Conservation (phyloP, 331 rosid genomes). For the Cydonia oblonga region DNA sequence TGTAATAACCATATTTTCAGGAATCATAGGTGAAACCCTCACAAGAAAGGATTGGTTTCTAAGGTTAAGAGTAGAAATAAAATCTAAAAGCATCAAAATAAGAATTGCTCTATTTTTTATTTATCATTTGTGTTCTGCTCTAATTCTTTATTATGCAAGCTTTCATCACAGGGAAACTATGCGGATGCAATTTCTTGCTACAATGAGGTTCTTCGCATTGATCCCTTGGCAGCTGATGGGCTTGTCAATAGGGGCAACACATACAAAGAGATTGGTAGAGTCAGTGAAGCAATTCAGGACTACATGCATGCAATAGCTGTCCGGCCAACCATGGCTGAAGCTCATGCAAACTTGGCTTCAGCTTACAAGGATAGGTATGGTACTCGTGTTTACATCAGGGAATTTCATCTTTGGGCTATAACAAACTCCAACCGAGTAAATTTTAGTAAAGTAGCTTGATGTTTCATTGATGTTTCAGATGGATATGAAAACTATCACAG, state of each 20-base stretch:
- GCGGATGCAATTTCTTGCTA: slow-evolving; percentile 96
- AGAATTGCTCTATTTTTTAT: neutral
- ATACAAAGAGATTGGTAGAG: slow-evolving; percentile 93
- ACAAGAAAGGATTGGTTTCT: neutral
- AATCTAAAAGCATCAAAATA: neutral
- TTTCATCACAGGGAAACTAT: slow-evolving; percentile 63
- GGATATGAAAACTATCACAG: neutral
- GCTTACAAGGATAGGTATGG: slow-evolving; percentile 91
- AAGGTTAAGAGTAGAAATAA: neutral
- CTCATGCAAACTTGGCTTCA: slow-evolving; percentile 98
- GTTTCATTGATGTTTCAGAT: neutral
- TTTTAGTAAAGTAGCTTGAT: neutral
- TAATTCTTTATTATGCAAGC: neutral
- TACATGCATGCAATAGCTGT: slow-evolving; percentile 64
- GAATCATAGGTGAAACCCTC: neutral
- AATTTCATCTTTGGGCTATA: neutral
- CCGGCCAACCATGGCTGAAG: slow-evolving; percentile 97
- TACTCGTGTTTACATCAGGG: neutral
- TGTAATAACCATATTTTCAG: neutral
- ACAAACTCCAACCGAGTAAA: neutral
- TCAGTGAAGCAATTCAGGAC: slow-evolving; percentile 93
- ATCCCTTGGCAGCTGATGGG: slow-evolving; percentile 98
- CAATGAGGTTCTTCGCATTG: slow-evolving; percentile 94
- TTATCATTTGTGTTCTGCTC: neutral
- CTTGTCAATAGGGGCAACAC: slow-evolving; percentile 99